A percentile compares a stretch with the other conserved stretches of the same genome.
Evolutionary conservation across 768 basidiomycete species (phyloP).

Genomic region (Amanita rubescens): DNA sequence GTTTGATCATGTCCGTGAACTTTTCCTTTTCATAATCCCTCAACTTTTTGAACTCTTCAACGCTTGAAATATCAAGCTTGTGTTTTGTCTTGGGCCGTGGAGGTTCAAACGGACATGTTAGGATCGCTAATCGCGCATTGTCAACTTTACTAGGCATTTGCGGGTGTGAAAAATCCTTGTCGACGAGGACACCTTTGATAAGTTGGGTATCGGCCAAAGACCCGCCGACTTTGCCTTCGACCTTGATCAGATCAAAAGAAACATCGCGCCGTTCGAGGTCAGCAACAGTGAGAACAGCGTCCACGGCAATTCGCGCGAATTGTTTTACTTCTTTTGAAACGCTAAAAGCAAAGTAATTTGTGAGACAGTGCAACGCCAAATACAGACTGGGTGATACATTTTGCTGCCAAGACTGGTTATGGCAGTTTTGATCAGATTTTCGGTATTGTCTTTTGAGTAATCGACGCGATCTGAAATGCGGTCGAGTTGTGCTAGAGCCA

Average conservation of each 20-base stretch:
- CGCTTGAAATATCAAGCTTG: conserved; percentile 93
- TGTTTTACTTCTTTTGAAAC: conserved; percentile 95
- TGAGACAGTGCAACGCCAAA: background rate
- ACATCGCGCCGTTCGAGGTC: conserved; percentile 94
- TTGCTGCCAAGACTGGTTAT: conserved; percentile 97
- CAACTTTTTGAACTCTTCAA: conserved; percentile 95
- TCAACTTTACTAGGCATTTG: conserved; percentile 90
- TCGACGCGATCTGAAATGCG: conserved; percentile 84
- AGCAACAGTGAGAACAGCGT: conserved; percentile 91
- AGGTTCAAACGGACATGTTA: conserved; percentile 98
- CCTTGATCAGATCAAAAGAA: conserved; percentile 97
- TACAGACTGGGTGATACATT: conserved; percentile 53
- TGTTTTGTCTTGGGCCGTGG: conserved; percentile 99
- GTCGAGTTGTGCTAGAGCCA: conserved; percentile 88
- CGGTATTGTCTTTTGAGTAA: conserved; percentile 75
- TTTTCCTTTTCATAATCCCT: conserved; percentile 94
- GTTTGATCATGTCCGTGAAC: conserved; percentile 94
- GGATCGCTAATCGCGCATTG: conserved; percentile 90
- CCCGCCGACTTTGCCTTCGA: conserved; percentile 97
- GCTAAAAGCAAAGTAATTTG: conserved; percentile 34
- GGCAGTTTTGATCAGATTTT: conserved; percentile 87
- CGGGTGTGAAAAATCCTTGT: conserved; percentile 99
- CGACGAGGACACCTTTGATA: conserved; percentile 95
- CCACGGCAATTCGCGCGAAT: conserved; percentile 97
- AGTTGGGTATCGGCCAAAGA: conserved; percentile 91